Evolutionary conservation across 139 green algal genomes (phyloP), one percentile per base, ranked within the genome.

Genomic region (Chlamydomonas incerta): DNA sequence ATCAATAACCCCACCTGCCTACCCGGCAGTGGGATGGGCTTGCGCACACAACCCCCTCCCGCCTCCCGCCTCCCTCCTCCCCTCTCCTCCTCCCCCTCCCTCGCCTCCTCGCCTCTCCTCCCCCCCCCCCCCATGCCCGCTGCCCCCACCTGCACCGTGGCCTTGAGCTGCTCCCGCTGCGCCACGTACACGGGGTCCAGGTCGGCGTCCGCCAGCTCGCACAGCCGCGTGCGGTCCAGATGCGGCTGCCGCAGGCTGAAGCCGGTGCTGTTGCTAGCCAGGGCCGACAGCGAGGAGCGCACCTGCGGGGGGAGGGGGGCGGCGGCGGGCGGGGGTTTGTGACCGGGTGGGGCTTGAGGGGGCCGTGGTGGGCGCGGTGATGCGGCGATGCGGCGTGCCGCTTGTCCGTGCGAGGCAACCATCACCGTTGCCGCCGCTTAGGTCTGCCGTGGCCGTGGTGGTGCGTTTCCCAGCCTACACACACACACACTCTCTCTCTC

Each of bases 151-250:
- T 73, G 68, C 29, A 98, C 82, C 21, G 97, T 79, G 67, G 89
- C 60, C 74, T 90, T 89, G 62, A 95, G 87, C 35, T 77, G 67
- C 24, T 91, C 82, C 28, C 85, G 68, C 71, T 88, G 81, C 20
- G 80, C 31, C 47, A 93, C 65, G 80, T 96, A 96, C n/a, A 35
- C 65, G 0, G 82, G 63, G 28, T 94, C 93, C 37, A 96, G 87
- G 71, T 93, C 80, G 5, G 31, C 52, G 70, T 97, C 94, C 2
- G 67, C 34, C 15, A 97, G 82, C n/a, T 95, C 91, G 52, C 94
- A 98, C 67, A 99, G 91, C 63, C 85, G 83, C 13, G 96, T 98
- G 70, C 96, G 90, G 72, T 98, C 91, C 69, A 99, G 83, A 91
- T 99, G 96, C 2, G 96, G 96, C 93, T 99, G 96, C 11, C 83